Conservation (phyloP, 2,329 filamentous ascomycete species). For the Microsporum ferrugineum region DNA sequence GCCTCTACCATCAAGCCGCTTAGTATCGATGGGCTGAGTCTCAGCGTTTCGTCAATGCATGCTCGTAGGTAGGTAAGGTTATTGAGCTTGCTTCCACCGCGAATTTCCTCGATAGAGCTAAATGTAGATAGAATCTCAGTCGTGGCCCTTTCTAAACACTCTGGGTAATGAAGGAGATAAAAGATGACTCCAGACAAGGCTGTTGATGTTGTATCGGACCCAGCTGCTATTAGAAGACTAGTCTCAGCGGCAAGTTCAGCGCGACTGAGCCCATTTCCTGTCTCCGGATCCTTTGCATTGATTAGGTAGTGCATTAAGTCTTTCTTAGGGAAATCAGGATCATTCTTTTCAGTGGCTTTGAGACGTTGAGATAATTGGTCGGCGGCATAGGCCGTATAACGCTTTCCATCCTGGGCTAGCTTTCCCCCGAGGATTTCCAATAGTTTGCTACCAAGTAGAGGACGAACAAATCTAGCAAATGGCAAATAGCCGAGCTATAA, state of each 20-base stretch:
- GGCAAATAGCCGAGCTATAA: constrained; percentile 12
- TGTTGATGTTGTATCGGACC: constrained; percentile 32
- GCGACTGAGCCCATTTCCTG: constrained; percentile 32
- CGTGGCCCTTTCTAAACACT: constrained; percentile 20
- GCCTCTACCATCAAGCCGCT: constrained; percentile 21
- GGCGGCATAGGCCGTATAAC: constrained; percentile 9
- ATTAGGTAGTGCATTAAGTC: constrained; percentile 40
- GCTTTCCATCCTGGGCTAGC: constrained; percentile 8
- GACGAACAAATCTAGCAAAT: constrained; percentile 7
- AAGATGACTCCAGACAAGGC: constrained; percentile 28
- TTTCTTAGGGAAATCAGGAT: constrained; percentile 24
- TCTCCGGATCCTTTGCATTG: constrained; percentile 37
- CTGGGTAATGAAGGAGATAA: constrained; percentile 29
- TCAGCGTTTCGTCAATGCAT: constrained; percentile 29
- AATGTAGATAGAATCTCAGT: constrained; percentile 27
- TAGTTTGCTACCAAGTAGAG: constrained; percentile 7
- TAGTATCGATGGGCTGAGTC: constrained; percentile 22
- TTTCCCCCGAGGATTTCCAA: constrained; percentile 11
- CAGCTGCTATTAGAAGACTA: constrained; percentile 39
- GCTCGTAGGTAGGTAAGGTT: constrained; percentile 32
- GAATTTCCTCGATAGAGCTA: constrained; percentile 25
- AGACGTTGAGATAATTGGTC: constrained; percentile 36
- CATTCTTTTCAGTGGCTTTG: constrained; percentile 14
- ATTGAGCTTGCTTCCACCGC: constrained; percentile 22
- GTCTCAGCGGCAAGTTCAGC: constrained; percentile 40